A percentile compares a stretch with the other conserved stretches of the same genome.
These are phyloP conservation scores for maize (Zea mays) DNA, from an alignment of 176 grass and related monocot species.

Conservation along the genomic window DNA sequence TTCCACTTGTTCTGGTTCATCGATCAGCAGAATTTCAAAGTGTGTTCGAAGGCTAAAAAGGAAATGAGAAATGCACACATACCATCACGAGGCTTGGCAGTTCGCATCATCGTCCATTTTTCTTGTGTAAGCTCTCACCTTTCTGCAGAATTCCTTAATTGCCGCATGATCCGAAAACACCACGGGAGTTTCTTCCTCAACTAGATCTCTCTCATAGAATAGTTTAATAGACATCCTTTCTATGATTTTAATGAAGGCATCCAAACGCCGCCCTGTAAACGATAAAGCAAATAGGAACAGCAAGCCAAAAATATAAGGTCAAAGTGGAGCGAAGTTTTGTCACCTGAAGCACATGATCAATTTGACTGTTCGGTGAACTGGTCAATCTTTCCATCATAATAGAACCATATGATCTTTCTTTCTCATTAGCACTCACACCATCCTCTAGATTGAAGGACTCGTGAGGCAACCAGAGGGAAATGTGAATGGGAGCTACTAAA, in stretches of 20 bases:
- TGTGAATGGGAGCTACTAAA: too few relatives aligned
- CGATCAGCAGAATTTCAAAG: too few relatives aligned
- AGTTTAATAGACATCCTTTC: conserved; percentile 49
- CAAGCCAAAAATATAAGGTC: not conserved
- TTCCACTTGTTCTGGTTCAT: too few relatives aligned
- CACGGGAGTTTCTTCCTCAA: conserved; percentile 80
- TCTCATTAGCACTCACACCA: conserved; percentile 40
- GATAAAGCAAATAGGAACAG: conserved; percentile 6
- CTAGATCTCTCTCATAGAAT: conserved; percentile 76
- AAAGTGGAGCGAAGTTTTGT: conserved; percentile 31
- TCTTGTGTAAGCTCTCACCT: conserved; percentile 58
- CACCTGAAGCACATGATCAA: conserved; percentile 95
- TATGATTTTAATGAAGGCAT: not conserved
- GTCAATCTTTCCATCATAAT: conserved; percentile 96
- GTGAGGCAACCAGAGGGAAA: too few relatives aligned
- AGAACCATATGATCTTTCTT: conserved; percentile 80
- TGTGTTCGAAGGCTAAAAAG: not conserved
- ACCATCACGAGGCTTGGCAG: conserved; percentile 38
- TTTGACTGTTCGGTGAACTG: conserved; percentile 61
- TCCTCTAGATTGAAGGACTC: conserved; percentile 35
- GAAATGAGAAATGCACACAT: conserved; percentile 12
- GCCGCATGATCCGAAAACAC: conserved; percentile 69
- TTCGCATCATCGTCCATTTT: conserved; percentile 38
- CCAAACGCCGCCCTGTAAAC: not conserved
- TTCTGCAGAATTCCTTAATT: conserved; percentile 82